phyloP scores from a whole-genome alignment of 2,329 filamentous ascomycete species.

The Xylariomycetidae sp. region DNA sequence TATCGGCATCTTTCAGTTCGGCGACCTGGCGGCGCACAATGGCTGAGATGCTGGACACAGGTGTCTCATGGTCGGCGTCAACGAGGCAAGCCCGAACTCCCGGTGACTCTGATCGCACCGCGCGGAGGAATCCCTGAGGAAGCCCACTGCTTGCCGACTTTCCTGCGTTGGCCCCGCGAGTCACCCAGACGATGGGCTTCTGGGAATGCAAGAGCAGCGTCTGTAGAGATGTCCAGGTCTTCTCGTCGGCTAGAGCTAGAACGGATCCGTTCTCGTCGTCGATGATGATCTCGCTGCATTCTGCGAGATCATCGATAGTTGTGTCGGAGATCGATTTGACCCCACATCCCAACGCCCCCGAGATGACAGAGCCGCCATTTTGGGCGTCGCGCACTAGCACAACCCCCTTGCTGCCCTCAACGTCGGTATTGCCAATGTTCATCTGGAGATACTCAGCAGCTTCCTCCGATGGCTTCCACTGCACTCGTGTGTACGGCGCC shows the following conservation, averaged over 20 bases:
- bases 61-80: conserved; percentile 3
- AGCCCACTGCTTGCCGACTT: conserved; percentile 1
- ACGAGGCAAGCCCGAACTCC: not conserved
- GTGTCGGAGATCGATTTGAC: not conserved
- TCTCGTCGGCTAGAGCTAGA: not conserved
- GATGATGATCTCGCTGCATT: not conserved
- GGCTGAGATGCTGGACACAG: not conserved
- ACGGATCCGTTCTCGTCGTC: not conserved
- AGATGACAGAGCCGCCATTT: not conserved
- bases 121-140: conserved; percentile 5
- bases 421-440: not conserved
- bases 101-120: conserved; percentile 2
- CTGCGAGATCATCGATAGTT: not conserved
- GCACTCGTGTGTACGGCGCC: not conserved
- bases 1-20: not conserved
- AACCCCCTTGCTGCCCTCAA: not conserved
- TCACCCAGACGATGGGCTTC: conserved; percentile 5
- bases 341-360: not conserved
- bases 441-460: not conserved
- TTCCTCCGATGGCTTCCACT: not conserved
- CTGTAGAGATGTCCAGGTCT: not conserved
- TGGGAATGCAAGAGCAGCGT: not conserved
- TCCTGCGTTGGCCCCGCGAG: conserved; percentile 3
- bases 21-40: not conserved
- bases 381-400: not conserved